These are phyloP conservation scores for Fraxinus anomala DNA, from an alignment of 257 asterid species.

Conservation along the genomic window DNA sequence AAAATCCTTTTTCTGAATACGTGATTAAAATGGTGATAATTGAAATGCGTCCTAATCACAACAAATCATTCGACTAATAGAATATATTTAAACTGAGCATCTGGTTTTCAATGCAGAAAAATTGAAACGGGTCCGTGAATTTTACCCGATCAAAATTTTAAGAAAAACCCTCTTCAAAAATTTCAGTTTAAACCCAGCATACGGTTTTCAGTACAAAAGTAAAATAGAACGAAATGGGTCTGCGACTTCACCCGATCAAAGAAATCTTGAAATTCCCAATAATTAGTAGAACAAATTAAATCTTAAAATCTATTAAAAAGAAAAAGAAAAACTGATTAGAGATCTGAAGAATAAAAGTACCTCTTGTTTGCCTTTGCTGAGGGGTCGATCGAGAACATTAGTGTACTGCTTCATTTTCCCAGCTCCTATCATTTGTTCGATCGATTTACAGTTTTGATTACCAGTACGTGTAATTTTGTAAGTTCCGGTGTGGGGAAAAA, in stretches of 20 bases:
- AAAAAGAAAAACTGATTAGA: slow-evolving; percentile 10
- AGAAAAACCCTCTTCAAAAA: background rate
- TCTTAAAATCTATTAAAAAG: background rate
- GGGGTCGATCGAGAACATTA: slow-evolving; percentile 81
- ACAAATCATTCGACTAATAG: background rate
- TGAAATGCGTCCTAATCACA: background rate
- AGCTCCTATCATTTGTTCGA: slow-evolving; percentile 61
- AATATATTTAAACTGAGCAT: background rate
- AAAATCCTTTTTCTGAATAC: background rate
- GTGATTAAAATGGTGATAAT: background rate
- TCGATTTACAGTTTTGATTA: slow-evolving; percentile 1
- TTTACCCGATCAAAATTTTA: background rate
- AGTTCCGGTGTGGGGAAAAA: background rate
- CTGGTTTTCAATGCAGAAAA: background rate
- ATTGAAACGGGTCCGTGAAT: background rate
- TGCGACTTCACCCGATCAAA: background rate
- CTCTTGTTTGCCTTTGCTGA: slow-evolving; percentile 98
- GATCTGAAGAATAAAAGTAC: slow-evolving; percentile 42
- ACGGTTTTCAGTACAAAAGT: background rate
- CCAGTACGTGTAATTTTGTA: background rate
- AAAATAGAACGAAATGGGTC: background rate
- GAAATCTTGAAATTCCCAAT: background rate
- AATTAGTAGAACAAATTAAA: background rate
- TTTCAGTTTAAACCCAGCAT: background rate
- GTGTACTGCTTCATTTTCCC: slow-evolving; percentile 88